Base-by-base conservation (phyloP, 2,329 filamentous ascomycete genomes). In the Paramyrothecium roridum region DNA sequence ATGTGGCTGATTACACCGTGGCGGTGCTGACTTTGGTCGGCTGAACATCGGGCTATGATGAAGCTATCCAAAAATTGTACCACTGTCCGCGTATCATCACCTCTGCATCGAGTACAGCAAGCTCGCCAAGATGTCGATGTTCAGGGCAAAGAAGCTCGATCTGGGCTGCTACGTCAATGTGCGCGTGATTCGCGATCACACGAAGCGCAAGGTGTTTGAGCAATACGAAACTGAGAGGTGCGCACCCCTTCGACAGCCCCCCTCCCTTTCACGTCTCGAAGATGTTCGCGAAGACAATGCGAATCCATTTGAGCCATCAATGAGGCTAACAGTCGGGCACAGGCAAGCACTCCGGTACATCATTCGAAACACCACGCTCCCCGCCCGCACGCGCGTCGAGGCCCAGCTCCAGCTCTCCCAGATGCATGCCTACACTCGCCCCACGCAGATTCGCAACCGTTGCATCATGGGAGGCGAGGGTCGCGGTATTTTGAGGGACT, bases 371-470 rank as follows among this genome's bases (percentile, higher is more conserved):
- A 95, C 91, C 33, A 88, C 87, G 1, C 87, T 99, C 3, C 86
- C 93, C 2, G 80, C 86, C 54, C 85, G 93, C 67, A 86, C 89
- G 52, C 90, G 96, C 67, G 91, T 91, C 59, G 90, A 96, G 72
- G 95, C 95, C 46, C 93, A 98, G 78, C 84, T 99, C 55, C 88
- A 98, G 76, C 81, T 99, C 62, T 86, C 89, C 3, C 89, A 96
- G 76, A 97, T 98, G 93, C 93, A 97, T 78, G 87, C 85, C 79
- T 98, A 98, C 76, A 98, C 95, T 37, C 84, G 93, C 58, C 86
- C 91, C 56, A 96, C 93, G 51, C 93, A 97, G 80, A 93, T 99
- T 72, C 87, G 89, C 73, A 98, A 97, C 76, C 81, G 95, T 63
- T 99, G 95, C 78, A 88, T 96, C 53, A 83, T 93, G 71, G 92